Percentiles rank a stretch among this genome's conserved stretches.
phyloP scores from a whole-genome alignment of 2,329 filamentous ascomycete species.

The Lecanosticta acicola region DNA sequence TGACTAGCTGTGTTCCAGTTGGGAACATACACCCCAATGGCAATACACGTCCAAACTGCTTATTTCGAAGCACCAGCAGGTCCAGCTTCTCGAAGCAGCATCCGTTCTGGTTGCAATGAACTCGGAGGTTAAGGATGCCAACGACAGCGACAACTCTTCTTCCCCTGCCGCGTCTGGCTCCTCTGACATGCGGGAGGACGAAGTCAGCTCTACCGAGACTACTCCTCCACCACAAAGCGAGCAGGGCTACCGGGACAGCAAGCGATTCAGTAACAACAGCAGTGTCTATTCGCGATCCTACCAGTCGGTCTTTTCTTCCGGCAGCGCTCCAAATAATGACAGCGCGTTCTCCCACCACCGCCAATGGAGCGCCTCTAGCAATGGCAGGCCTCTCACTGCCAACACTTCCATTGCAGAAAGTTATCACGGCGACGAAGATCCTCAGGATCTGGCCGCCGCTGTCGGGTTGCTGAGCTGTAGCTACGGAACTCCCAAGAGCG shows the following conservation, averaged over 20 bases:
- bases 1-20: slow-evolving; percentile 55
- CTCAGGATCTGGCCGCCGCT: slow-evolving; percentile 81
- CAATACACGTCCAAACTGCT: slow-evolving; percentile 93
- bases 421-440: slow-evolving; percentile 71
- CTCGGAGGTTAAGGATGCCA: slow-evolving; percentile 51
- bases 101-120: slow-evolving; percentile 96
- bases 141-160: slow-evolving; percentile 74
- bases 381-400: slow-evolving; percentile 71
- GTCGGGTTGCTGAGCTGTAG: slow-evolving; percentile 88
- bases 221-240: slow-evolving; percentile 80
- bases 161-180: slow-evolving; percentile 77
- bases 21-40: slow-evolving; percentile 99
- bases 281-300: slow-evolving; percentile 66
- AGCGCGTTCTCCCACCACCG: slow-evolving; percentile 55
- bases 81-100: slow-evolving; percentile 91
- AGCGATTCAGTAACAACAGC: slow-evolving; percentile 46
- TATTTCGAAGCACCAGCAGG: slow-evolving; percentile 99
- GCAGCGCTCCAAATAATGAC: slow-evolving; percentile 51
- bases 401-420: slow-evolving; percentile 54
- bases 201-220: slow-evolving; percentile 81
- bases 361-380: slow-evolving; percentile 63
- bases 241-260: slow-evolving; percentile 43
- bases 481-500: slow-evolving; percentile 71
- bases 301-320: slow-evolving; percentile 62
- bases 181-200: slow-evolving; percentile 67